Base-by-base conservation (phyloP, 805 yeast genomes). In the Tetrapisispora phaffii region DNA sequence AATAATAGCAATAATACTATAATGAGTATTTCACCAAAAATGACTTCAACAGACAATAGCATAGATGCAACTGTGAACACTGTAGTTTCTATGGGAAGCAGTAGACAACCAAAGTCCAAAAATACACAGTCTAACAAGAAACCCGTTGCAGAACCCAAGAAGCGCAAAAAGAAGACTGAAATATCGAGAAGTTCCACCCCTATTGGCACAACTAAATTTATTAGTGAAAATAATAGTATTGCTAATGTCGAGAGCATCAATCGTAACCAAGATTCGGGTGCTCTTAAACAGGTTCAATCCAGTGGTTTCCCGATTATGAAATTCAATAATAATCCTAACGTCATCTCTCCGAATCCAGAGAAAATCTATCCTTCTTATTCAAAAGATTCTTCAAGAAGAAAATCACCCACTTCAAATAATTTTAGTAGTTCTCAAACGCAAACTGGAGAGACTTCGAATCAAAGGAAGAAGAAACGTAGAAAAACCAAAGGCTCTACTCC, bases 401-500 rank as follows among this genome's bases (percentile, higher is more conserved):
- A 38, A 19, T 4, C 19, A 6, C 19, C 41, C 8, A 15, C 34
- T 38, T 17, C 41, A 36, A 21, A 22, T 23, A 21, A 7, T 2
- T n/a, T 29, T 1, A 28, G 13, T 31, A 21, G 16, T 7, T 10
- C 36, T 8, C 28, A 39, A 32, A 23, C 21, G 9, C 6, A 22
- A 16, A 24, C 28, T 24, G 36, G 9, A 17, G 36, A 29, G 8
- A 36, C 21, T 39, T 12, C 17, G n/a, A 21, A 19, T n/a, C 29
- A 20, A 10, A 41, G 34, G 39, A 41, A 41, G 16, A 41, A 34
- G 20, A 41, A 23, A 26, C 36, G 39, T 16, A 26, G 44, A 26
- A 41, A 26, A 34, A 13, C 26, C 19, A 41, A 41, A 19, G 20
- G 15, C 12, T 9, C 44, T 7, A 16, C 10, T 10, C 6, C 24